Evolutionary conservation across 768 basidiomycete genomes (phyloP).

Genomic region (Nidularia pulvinata): DNA sequence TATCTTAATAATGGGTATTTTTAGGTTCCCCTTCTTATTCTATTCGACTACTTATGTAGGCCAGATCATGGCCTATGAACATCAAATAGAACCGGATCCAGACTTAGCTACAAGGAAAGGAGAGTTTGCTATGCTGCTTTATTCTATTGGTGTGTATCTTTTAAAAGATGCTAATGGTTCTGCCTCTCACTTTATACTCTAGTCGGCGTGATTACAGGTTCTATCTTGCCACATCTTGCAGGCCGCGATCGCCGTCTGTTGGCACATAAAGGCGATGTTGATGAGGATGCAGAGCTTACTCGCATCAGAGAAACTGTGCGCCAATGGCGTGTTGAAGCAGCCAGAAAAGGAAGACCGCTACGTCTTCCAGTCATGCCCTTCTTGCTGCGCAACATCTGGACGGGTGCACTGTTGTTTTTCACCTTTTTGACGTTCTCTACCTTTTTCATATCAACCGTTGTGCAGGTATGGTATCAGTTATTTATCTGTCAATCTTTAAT

Average conservation of each 20-base stretch:
- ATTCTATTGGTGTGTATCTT: slow-evolving; percentile 72
- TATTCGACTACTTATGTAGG: slow-evolving; percentile 96
- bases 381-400: slow-evolving; percentile 94
- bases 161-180: background rate
- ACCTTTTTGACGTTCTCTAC: slow-evolving; percentile 79
- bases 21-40: slow-evolving; percentile 94
- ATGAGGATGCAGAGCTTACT: slow-evolving; percentile 73
- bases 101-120: slow-evolving; percentile 87
- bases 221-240: slow-evolving; percentile 77
- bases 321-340: slow-evolving; percentile 86
- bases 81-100: slow-evolving; percentile 69
- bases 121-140: slow-evolving; percentile 86
- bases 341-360: slow-evolving; percentile 69
- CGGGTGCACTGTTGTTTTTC: slow-evolving; percentile 82
- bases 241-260: slow-evolving; percentile 82
- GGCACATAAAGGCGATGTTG: slow-evolving; percentile 66
- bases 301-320: slow-evolving; percentile 72
- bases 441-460: slow-evolving; percentile 82
- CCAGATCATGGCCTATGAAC: slow-evolving; percentile 88
- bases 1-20: background rate
- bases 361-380: slow-evolving; percentile 88
- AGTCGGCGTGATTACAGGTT: slow-evolving; percentile 89
- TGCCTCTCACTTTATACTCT: slow-evolving; percentile 8
- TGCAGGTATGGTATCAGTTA: slow-evolving; percentile 43
- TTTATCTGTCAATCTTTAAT: background rate